A percentile compares a stretch with the other conserved stretches of the same genome.
Evolutionary conservation across 2,329 filamentous ascomycete species (phyloP).

Genomic region (Pseudocercospora fijiensis): DNA sequence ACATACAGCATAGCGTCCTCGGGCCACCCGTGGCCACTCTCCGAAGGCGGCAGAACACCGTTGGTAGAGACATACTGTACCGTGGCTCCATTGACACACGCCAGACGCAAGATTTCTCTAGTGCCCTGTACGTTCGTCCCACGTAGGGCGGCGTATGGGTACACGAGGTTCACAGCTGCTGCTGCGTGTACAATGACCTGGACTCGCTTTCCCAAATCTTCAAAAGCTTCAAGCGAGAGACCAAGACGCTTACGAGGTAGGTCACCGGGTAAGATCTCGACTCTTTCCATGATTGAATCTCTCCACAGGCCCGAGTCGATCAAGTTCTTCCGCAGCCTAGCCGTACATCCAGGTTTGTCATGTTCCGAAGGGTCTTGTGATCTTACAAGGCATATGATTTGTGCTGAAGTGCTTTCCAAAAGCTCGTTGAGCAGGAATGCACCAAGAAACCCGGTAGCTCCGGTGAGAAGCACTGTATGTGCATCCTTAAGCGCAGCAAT

Average conservation of each 20-base stretch:
- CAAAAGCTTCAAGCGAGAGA: constrained; percentile 63
- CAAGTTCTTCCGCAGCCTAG: constrained; percentile 70
- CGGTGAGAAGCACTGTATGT: constrained; percentile 68
- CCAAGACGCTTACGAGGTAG: constrained; percentile 68
- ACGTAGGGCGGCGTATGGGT: constrained; percentile 74
- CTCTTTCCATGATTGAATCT: constrained; percentile 73
- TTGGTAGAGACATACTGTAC: constrained; percentile 80
- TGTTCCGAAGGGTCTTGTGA: constrained; percentile 66
- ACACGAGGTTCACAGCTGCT: constrained; percentile 76
- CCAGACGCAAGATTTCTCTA: constrained; percentile 69
- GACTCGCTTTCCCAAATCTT: constrained; percentile 62
- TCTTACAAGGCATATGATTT: constrained; percentile 71
- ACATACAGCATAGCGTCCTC: constrained; percentile 67
- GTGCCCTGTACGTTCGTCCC: constrained; percentile 78
- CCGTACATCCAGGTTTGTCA: constrained; percentile 65
- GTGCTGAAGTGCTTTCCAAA: constrained; percentile 65
- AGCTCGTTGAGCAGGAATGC: constrained; percentile 71
- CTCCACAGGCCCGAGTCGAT: constrained; percentile 77
- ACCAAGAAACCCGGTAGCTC: constrained; percentile 73
- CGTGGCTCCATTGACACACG: constrained; percentile 65
- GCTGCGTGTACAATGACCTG: constrained; percentile 76
- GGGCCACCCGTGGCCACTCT: constrained; percentile 63
- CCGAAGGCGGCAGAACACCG: constrained; percentile 69
- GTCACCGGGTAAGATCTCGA: constrained; percentile 73
- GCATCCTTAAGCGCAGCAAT: constrained; percentile 64